phyloP scores from a whole-genome alignment of 345 rosid species.

The Luvunga scandens region DNA sequence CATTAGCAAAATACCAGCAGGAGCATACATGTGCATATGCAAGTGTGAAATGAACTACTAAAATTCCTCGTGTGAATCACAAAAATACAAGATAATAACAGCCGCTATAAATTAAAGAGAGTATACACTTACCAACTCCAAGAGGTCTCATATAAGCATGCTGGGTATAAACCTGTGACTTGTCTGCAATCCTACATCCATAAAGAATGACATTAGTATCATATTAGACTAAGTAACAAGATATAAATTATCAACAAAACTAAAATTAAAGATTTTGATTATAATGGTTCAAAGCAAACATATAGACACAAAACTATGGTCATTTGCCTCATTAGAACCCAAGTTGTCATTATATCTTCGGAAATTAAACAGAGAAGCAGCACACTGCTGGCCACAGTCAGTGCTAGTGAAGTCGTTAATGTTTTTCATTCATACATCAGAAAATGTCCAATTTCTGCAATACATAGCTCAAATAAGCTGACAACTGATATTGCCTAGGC shows the following conservation, averaged over 20 bases:
- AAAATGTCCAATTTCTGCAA: background rate
- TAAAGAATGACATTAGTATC: background rate
- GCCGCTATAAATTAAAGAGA: conserved; percentile 1
- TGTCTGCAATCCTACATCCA: conserved; percentile 83
- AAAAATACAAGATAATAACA: background rate
- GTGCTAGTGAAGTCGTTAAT: background rate
- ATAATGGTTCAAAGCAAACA: background rate
- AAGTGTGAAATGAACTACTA: background rate
- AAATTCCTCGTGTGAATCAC: too few relatives aligned
- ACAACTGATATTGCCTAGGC: background rate
- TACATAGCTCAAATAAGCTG: background rate
- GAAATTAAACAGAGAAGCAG: background rate
- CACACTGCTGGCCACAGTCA: too few relatives aligned
- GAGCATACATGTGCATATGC: background rate
- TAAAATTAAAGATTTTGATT: background rate
- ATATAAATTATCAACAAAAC: background rate
- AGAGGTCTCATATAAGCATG: conserved; percentile 99
- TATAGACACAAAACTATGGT: background rate
- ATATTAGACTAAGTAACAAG: background rate
- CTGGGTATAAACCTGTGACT: conserved; percentile 95
- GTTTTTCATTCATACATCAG: background rate
- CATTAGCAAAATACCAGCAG: background rate
- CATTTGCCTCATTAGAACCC: background rate
- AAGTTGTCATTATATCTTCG: background rate
- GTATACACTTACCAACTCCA: conserved; percentile 71